These are phyloP conservation scores for Hypoxylon fragiforme DNA, from an alignment of 495 filamentous ascomycete species.

Conservation along the genomic window DNA sequence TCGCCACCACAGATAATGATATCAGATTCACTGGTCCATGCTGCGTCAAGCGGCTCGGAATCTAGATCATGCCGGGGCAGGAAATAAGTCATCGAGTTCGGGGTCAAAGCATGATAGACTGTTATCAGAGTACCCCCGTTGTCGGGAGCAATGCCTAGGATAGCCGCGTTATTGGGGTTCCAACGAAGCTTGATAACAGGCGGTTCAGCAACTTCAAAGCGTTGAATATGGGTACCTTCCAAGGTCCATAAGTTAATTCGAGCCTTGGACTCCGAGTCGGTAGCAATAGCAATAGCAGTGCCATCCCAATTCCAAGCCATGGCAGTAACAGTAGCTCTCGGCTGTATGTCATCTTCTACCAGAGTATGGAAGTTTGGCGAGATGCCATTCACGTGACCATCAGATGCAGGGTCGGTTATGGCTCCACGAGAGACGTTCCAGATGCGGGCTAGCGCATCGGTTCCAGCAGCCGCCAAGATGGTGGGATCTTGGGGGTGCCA, in stretches of 20 bases:
- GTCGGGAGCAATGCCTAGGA: conserved; percentile 60
- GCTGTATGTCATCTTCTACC: conserved; percentile 50
- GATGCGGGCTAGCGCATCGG: conserved; percentile 75
- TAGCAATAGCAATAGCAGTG: conserved; percentile 68
- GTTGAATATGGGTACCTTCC: conserved; percentile 54
- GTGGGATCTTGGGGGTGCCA: conserved; percentile 79
- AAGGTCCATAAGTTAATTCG: conserved; percentile 69
- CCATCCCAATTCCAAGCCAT: conserved; percentile 76
- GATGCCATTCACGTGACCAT: conserved; percentile 51
- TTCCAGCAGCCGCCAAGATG: conserved; percentile 72
- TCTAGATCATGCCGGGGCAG: conserved; percentile 51
- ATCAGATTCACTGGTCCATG: conserved; percentile 61
- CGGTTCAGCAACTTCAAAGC: conserved; percentile 51
- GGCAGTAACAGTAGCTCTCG: conserved; percentile 56
- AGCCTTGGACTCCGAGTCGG: conserved; percentile 62
- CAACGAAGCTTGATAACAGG: conserved; percentile 63
- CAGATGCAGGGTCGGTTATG: conserved; percentile 46
- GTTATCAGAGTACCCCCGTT: conserved; percentile 53
- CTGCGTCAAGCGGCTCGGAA: conserved; percentile 55
- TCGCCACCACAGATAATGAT: conserved; percentile 64
- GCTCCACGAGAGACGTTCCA: conserved; percentile 68
- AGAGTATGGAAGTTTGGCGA: conserved; percentile 43
- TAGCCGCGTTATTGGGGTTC: conserved; percentile 57
- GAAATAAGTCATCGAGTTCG: conserved; percentile 45
- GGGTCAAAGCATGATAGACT: conserved; percentile 49